Evolutionary conservation across 2,329 filamentous ascomycete genomes (phyloP).

Genomic region (Rutstroemia sp.): DNA sequence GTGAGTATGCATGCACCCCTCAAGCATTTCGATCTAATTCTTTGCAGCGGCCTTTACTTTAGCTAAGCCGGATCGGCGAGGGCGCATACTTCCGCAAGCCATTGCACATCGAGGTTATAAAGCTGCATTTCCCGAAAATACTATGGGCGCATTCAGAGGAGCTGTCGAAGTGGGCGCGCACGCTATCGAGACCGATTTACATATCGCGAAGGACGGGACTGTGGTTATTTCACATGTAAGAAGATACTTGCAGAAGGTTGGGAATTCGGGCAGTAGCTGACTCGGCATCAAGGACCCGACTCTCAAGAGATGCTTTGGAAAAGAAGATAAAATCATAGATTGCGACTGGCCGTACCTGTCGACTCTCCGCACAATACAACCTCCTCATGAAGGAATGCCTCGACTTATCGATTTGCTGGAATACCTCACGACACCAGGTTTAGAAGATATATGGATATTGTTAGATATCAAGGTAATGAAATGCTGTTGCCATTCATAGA

Average conservation of each 20-base stretch:
- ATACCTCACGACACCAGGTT: conserved; percentile 57
- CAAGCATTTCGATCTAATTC: not conserved
- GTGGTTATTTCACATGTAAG: conserved; percentile 76
- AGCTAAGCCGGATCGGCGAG: conserved; percentile 17
- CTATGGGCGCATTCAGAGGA: conserved; percentile 67
- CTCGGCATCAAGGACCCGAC: conserved; percentile 52
- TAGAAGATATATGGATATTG: conserved; percentile 68
- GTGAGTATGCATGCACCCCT: conserved; percentile 8
- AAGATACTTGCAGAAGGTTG: not conserved
- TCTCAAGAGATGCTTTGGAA: conserved; percentile 74
- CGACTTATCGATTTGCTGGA: conserved; percentile 66
- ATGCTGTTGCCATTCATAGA: not conserved
- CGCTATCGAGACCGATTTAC: conserved; percentile 83
- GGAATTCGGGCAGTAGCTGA: not conserved
- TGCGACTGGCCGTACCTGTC: conserved; percentile 69
- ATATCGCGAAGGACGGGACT: conserved; percentile 73
- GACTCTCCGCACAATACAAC: conserved; percentile 56
- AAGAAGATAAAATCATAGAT: conserved; percentile 64
- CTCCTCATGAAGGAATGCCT: conserved; percentile 66
- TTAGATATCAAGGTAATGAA: conserved; percentile 75
- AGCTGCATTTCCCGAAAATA: conserved; percentile 75
- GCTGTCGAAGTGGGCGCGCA: conserved; percentile 69
- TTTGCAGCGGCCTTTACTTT: conserved; percentile 22
- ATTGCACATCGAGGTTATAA: conserved; percentile 79
- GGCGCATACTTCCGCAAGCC: conserved; percentile 47